Evolutionary conservation across 176 grass and related monocot genomes (phyloP).

Genomic region (Musa itinerans): DNA sequence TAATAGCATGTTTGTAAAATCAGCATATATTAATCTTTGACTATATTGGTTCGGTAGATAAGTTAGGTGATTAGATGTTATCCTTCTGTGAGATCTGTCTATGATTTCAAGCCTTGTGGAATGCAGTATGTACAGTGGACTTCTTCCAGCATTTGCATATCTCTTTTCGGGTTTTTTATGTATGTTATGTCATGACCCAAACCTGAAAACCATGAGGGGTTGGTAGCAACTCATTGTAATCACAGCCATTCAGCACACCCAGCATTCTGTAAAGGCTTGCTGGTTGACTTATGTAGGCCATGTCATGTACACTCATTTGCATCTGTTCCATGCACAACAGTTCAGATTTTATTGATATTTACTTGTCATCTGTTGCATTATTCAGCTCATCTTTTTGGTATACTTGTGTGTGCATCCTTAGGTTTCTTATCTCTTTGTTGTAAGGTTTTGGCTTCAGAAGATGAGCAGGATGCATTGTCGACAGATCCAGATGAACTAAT

Average conservation of each 20-base stretch:
- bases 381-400: neutral
- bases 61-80: too few species aligned
- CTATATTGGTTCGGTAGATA: neutral
- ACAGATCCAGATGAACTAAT: slow-evolving; percentile 71
- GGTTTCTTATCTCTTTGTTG: slow-evolving; percentile 4
- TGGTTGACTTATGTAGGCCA: neutral
- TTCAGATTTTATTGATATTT: slow-evolving; percentile 1
- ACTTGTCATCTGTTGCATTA: neutral
- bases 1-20: neutral
- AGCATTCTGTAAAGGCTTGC: too few species aligned
- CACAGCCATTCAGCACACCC: too few species aligned
- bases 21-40: neutral
- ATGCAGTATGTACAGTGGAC: neutral
- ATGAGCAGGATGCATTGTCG: slow-evolving; percentile 82
- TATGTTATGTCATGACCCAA: neutral
- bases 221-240: too few species aligned
- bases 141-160: neutral
- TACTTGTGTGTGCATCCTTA: neutral
- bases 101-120: too few species aligned
- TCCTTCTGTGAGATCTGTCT: too few species aligned
- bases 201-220: too few species aligned
- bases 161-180: neutral
- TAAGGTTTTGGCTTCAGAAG: slow-evolving; percentile 86
- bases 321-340: neutral
- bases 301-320: neutral